phyloP scores from a whole-genome alignment of 2,329 filamentous ascomycete species.

The Sarocladium oryzae region DNA sequence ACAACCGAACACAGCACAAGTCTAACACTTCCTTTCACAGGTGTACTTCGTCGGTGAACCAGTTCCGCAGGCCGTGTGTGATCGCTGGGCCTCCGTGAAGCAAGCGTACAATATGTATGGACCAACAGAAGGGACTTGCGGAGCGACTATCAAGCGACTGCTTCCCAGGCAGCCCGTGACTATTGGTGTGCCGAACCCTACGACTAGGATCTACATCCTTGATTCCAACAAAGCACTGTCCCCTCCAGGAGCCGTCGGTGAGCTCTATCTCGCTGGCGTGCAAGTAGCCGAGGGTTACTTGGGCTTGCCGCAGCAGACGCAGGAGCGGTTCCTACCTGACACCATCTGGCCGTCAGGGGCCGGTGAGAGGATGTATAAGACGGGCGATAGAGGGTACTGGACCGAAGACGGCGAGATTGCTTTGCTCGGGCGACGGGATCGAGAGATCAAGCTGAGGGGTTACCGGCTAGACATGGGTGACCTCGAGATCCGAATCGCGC shows the following conservation, averaged over 20 bases:
- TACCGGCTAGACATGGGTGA: slow-evolving; percentile 25
- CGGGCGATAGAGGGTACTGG: slow-evolving; percentile 31
- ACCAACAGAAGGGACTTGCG: slow-evolving; percentile 34
- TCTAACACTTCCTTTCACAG: not conserved
- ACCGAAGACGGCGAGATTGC: slow-evolving; percentile 24
- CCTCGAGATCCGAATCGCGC: slow-evolving; percentile 14
- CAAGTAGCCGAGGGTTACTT: slow-evolving; percentile 37
- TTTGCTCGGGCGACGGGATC: slow-evolving; percentile 29
- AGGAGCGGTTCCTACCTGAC: slow-evolving; percentile 24
- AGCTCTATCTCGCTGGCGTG: slow-evolving; percentile 35
- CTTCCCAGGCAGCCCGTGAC: slow-evolving; percentile 20
- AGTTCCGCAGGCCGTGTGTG: slow-evolving; percentile 22
- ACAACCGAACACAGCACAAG: not conserved
- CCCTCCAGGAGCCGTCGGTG: slow-evolving; percentile 29
- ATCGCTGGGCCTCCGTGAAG: slow-evolving; percentile 22
- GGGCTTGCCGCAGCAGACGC: slow-evolving; percentile 20
- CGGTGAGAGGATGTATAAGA: slow-evolving; percentile 29
- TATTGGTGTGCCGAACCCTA: slow-evolving; percentile 14
- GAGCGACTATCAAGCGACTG: slow-evolving; percentile 27
- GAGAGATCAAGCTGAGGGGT: slow-evolving; percentile 22
- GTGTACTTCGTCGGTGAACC: slow-evolving; percentile 30
- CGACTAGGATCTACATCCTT: slow-evolving; percentile 33
- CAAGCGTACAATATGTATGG: slow-evolving; percentile 37
- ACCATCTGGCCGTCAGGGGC: not conserved
- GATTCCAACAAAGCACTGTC: slow-evolving; percentile 19